Percentiles rank a stretch among this genome's conserved stretches.
These are phyloP conservation scores for Coccomyxa sp. DNA, from an alignment of 139 green algal genomes.

Conservation along the genomic window DNA sequence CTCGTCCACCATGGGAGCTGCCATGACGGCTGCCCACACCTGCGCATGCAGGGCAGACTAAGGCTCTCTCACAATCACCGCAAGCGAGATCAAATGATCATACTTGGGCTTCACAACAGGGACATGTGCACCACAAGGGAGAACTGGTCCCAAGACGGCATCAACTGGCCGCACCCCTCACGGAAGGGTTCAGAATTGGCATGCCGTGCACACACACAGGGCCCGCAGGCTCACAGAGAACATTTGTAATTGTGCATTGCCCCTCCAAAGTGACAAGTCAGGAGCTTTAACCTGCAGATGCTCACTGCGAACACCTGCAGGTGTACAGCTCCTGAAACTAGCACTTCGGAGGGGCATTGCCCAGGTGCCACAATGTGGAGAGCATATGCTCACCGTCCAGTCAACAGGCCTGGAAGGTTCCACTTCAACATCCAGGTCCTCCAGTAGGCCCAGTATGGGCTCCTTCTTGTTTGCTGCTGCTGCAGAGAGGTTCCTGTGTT, in stretches of 20 bases:
- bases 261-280: not conserved
- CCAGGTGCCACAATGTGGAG: too few relatives aligned
- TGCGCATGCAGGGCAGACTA: too few relatives aligned
- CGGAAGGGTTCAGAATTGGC: not conserved
- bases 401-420: slow-evolving; percentile 9
- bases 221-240: too few relatives aligned
- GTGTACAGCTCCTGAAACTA: too few relatives aligned
- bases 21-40: slow-evolving; percentile 24
- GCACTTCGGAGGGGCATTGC: too few relatives aligned
- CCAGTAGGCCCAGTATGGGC: slow-evolving; percentile 7
- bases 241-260: not conserved
- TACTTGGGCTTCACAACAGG: not conserved
- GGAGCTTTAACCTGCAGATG: not conserved
- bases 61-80: too few relatives aligned
- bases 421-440: not conserved
- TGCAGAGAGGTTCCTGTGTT: not conserved
- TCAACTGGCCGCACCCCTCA: not conserved
- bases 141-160: not conserved
- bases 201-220: too few relatives aligned
- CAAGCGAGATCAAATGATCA: too few relatives aligned
- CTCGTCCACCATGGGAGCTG: slow-evolving; percentile 29
- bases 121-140: not conserved
- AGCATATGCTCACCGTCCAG: not conserved
- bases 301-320: not conserved
- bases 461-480: not conserved